Base-by-base conservation (phyloP, 2,329 filamentous ascomycete species). In the Aureobasidium sp. region DNA sequence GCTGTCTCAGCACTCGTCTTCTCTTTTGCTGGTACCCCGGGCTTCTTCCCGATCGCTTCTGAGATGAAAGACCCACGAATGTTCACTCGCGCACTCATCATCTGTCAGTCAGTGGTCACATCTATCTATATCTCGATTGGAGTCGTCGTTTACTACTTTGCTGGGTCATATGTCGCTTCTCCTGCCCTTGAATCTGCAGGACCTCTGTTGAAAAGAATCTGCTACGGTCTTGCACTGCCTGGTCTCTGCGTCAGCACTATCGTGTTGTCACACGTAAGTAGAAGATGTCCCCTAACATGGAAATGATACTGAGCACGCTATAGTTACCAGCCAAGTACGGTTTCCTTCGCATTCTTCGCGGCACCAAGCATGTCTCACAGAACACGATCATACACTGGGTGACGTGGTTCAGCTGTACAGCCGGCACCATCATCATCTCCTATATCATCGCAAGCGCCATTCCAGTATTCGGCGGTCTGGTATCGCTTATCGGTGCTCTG, bases 121-220 rank as follows among this genome's bases (percentile, higher is more conserved):
- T 43, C 64, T 29, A 66, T 77, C 4, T 81, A 82, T 50, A 70
- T 79, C n/a, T 67, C 73, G 7, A 76, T 82, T 33, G 77, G 77
- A 11, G 67, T 76, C 4, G 78, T 84, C 0, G 78, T 85, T 3
- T 85, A 85, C 71, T 79, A 78, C 66, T 85, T 73, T 69, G 83
- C 81, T 67, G 83, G 83, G 1, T 79, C 78, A 0, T 82, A 78
- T 59, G 80, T 85, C 5, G 78, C 82, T 0, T 84, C 81, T 0
- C 83, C 83, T 0, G 81, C 82, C 1, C 76, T 85, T 7, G 83
- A 82, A 2, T 83, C 80, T 36, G 83, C 81, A 1, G 83, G 83
- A 0, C 3, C 43, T 0, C 55, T 71, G 0, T 74, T 82, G 62
- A 84, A 84, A 75, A 84, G 80, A 68, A 72, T 84, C 20, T 76